phyloP scores from a whole-genome alignment of 371 early-diverging fungal species.

The Mucor irregularis region DNA sequence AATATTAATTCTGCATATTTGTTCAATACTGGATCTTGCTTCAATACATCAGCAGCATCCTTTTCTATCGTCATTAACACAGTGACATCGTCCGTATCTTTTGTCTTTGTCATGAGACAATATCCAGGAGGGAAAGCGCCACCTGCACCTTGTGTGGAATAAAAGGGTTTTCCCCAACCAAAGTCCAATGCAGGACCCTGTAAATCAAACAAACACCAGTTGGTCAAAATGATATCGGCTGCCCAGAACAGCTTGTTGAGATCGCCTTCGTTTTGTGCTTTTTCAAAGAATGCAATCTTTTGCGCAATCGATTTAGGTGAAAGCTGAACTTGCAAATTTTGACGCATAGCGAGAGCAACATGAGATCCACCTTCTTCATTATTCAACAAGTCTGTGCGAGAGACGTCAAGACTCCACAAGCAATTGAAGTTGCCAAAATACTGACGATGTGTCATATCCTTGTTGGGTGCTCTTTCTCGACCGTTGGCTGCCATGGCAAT shows the following conservation, averaged over 20 bases:
- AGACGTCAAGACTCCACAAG: conserved; percentile 25
- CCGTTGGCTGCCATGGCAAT: conserved; percentile 49
- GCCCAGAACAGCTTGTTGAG: conserved; percentile 27
- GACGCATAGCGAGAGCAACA: conserved; percentile 42
- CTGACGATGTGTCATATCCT: conserved; percentile 27
- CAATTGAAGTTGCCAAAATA: conserved; percentile 48
- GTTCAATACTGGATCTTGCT: conserved; percentile 33
- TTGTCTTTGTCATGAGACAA: conserved; percentile 32
- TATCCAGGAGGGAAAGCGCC: conserved; percentile 35
- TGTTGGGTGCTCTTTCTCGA: conserved; percentile 31
- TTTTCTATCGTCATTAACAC: conserved; percentile 38
- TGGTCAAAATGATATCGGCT: conserved; percentile 43
- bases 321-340: conserved; percentile 20
- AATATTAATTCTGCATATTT: conserved; percentile 39
- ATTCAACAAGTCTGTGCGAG: conserved; percentile 33
- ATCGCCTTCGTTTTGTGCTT: conserved; percentile 4
- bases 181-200: conserved; percentile 34
- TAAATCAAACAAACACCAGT: conserved; percentile 48
- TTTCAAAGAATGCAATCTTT: conserved; percentile 39
- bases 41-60: conserved; percentile 28
- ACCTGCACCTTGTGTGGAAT: conserved; percentile 30
- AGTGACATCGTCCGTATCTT: conserved; percentile 24
- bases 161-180: conserved; percentile 48
- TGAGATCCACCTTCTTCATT: conserved; percentile 24
- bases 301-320: conserved; percentile 37